Evolutionary conservation across 371 early-diverging fungal genomes (phyloP).

Genomic region (Haplosporangium sp.): DNA sequence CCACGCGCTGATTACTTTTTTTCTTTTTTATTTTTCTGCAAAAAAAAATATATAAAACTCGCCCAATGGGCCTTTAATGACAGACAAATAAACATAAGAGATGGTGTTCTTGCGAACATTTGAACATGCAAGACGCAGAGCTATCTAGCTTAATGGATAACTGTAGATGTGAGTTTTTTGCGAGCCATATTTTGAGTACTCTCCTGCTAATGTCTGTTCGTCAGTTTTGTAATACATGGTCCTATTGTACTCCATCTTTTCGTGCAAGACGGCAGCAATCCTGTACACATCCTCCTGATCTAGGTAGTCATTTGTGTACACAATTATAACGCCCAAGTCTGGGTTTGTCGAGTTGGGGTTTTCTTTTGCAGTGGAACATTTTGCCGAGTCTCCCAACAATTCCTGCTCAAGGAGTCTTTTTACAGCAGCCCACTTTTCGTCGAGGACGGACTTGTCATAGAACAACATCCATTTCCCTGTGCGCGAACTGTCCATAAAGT

Average conservation of each 20-base stretch:
- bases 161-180: slow-evolving; percentile 24
- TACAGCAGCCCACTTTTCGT: slow-evolving; percentile 31
- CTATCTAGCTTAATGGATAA: slow-evolving; percentile 11
- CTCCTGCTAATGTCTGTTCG: slow-evolving; percentile 32
- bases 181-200: slow-evolving; percentile 23
- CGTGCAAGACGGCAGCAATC: slow-evolving; percentile 20
- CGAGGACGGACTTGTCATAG: slow-evolving; percentile 31
- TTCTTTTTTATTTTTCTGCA: no score
- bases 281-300: slow-evolving; percentile 37
- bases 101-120: no score
- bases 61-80: no score
- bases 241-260: slow-evolving; percentile 19
- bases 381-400: slow-evolving; percentile 21
- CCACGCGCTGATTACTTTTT: no score
- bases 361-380: slow-evolving; percentile 33
- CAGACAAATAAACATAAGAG: no score
- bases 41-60: no score
- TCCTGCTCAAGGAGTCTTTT: slow-evolving; percentile 23
- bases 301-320: slow-evolving; percentile 32
- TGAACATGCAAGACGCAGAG: neutral
- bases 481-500: slow-evolving; percentile 2
- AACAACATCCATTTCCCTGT: slow-evolving; percentile 46
- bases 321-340: slow-evolving; percentile 38
- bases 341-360: slow-evolving; percentile 33
- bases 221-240: slow-evolving; percentile 45